Base-by-base conservation (phyloP, 2,329 filamentous ascomycete genomes). In the Pezicula carpinea region DNA sequence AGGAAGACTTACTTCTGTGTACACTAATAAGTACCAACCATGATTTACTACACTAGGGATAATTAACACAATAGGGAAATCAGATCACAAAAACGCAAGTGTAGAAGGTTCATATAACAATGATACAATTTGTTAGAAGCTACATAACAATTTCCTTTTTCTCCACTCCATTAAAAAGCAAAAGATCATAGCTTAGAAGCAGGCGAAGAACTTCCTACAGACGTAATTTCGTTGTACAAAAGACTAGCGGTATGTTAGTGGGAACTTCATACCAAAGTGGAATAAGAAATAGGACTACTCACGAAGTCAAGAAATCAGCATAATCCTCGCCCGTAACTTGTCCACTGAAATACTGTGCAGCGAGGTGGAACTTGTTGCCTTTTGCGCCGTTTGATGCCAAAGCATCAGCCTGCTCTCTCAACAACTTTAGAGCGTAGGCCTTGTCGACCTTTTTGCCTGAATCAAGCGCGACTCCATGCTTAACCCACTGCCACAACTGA, bases 251-350 rank as follows among this genome's bases (percentile, higher is more conserved):
- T 13, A 21, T 38, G 38, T 40, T 40, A 40, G 38, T 7, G 10
- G 10, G 14, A 18, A 23, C 54, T 63, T 43, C 58, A 50, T 41
- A 33, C 53, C 7, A 23, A 44, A 18, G 44, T 54, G 33, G 59
- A 18, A 26, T 6, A 29, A 5, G 33, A 51, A 6, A 39, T 40
- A 18, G 43, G 38, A 32, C 47, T 44, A 73, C 85, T 77, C 74
- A 89, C 83, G 77, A 75, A 54, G 89, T 96, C 73, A 99, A 70
- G 74, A 97, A 97, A 69, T 99, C 93, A 11, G 91, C 90, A 67
- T 97, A 97, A 58, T 96, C 91, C 75, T 97, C 93, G 47, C 93
- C 93, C 3, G 92, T 97, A 48, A 97, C 87, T 76, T 99, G 93
- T 39, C 81, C 75, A 29, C 88, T 82, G 64, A 97, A 96, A 72